Evolutionary conservation across 148 eudicot species (phyloP).

Genomic region (Polygonum aviculare): DNA sequence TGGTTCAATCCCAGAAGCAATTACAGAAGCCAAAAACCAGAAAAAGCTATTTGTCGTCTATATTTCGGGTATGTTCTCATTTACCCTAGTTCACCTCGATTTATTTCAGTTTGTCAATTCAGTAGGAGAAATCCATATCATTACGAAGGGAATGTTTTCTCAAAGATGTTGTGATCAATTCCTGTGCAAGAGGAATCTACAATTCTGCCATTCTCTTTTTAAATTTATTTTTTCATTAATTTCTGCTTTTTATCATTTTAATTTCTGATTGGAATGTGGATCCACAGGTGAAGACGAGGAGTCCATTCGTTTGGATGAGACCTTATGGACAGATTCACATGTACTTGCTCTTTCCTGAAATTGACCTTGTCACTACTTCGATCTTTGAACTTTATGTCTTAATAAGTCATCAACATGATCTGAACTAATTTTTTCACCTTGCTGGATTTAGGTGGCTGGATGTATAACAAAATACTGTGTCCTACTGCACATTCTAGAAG

Average conservation of each 20-base stretch:
- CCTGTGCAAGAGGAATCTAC: not conserved
- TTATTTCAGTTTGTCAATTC: not conserved
- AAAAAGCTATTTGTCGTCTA: constrained; percentile 55
- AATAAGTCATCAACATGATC: not conserved
- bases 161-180: not conserved
- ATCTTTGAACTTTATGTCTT: not conserved
- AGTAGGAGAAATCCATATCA: not conserved
- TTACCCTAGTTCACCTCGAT: not conserved
- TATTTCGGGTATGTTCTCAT: constrained; percentile 31
- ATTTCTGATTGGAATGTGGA: not conserved
- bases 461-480: constrained; percentile 44
- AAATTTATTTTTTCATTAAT: not conserved
- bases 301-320: constrained; percentile 27
- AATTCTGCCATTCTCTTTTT: not conserved
- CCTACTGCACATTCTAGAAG: constrained; percentile 48
- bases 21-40: constrained; percentile 46
- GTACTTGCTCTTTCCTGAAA: constrained; percentile 16
- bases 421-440: not conserved
- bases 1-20: constrained; percentile 50
- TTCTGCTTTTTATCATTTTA: not conserved
- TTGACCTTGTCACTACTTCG: not conserved
- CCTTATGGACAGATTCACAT: constrained; percentile 34
- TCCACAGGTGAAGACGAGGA: constrained; percentile 28
- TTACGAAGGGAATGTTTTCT: not conserved
- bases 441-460: constrained; percentile 38